Base-by-base conservation (phyloP, 2,329 filamentous ascomycete genomes). In the Grosmannia clavigera region DNA sequence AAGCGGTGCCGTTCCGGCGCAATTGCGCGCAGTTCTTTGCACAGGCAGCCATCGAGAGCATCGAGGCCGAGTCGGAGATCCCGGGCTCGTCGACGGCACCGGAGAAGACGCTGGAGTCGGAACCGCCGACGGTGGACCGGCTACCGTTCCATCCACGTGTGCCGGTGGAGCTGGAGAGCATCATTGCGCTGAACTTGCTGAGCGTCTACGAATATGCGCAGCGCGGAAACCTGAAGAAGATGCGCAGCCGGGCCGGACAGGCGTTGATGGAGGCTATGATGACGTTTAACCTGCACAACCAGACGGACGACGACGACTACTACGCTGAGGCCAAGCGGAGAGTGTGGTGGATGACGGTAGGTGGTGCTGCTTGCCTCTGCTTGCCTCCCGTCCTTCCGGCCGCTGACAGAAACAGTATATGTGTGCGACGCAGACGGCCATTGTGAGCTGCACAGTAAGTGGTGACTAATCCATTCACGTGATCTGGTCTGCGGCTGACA, bases 201-300 rank as follows among this genome's bases (percentile, higher is more conserved):
- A 78, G 76, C 64, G 72, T 78, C 5, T 81, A 80, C 65, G 78
- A 81, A 66, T 81, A 81, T 67, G 74, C 76, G 0, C 78, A 81
- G 61, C 71, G 78, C 6, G 78, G 78, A 1, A 81, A 81, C 64
- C 67, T 80, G 63, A 75, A 76, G 62, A 80, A 79, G 66, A 79
- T 80, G 76, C 71, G 74, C 59, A 74, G 71, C 60, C 71, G 78
- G 58, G 74, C 77, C 1, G 76, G 75, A 0, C 74, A 78, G 60
- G 78, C 78, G 3, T 64, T 80, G 46, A 70, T 76, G 61, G 66
- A 73, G 19, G 77, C 77, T 9, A 76, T 79, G 71, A 76, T 78
- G 70, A 72, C 71, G 38, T 64, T 76, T 29, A 72, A 69, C 6
- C 68, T 81, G 1, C 77, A 80, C 65, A 68, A 66, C 7, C 71